Percentiles rank a stretch among this genome's conserved stretches.
Conservation (phyloP, 805 yeast species). For the Wickerhamomyces pijperi region DNA sequence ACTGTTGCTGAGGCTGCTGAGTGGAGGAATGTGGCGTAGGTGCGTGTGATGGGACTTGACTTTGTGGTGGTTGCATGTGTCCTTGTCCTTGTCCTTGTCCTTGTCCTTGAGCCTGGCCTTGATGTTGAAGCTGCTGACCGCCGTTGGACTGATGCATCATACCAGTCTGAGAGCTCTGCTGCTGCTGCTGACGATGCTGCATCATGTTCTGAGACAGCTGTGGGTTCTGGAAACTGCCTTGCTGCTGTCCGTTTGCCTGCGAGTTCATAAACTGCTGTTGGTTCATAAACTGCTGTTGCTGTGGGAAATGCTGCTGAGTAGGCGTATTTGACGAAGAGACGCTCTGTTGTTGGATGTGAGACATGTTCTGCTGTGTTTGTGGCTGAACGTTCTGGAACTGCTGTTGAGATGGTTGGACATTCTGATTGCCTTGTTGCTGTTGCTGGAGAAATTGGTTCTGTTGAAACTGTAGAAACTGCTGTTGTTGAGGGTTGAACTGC, state of each 20-base stretch:
- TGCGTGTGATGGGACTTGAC: too few species aligned
- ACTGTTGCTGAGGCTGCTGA: constrained; percentile 1
- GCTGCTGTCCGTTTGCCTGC: too few species aligned
- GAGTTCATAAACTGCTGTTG: too few species aligned
- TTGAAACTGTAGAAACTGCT: constrained; percentile 1
- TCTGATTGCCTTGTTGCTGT: constrained; percentile 1
- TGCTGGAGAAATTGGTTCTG: constrained; percentile 1
- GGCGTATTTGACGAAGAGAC: background rate
- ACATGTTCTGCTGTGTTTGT: too few species aligned
- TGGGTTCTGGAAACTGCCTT: background rate
- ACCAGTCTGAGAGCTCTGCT: background rate
- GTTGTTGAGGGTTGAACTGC: background rate
- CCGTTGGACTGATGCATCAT: background rate
- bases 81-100: background rate
- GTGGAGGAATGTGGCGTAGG: too few species aligned
- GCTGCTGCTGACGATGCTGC: constrained; percentile 3
- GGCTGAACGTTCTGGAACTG: constrained; percentile 1
- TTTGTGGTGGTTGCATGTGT: too few species aligned
- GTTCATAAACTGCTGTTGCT: background rate
- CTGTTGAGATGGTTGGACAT: background rate
- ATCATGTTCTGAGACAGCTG: background rate
- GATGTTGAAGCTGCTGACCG: background rate
- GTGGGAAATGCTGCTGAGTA: background rate
- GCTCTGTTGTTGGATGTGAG: constrained; percentile 2
- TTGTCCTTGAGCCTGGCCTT: background rate